Base-by-base conservation (phyloP, 495 filamentous ascomycete genomes). In the Annulohypoxylon stygium region DNA sequence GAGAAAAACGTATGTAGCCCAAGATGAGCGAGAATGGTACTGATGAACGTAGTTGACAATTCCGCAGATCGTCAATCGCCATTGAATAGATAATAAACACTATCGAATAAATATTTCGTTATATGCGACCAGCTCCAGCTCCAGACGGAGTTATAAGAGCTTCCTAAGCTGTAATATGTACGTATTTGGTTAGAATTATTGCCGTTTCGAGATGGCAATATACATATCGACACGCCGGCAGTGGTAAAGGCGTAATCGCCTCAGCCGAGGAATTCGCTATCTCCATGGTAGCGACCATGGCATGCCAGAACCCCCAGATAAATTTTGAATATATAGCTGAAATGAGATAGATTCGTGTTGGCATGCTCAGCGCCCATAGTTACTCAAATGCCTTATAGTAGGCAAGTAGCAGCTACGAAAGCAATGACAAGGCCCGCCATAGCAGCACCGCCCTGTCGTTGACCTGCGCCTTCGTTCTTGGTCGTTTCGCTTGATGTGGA, bases 391-490 rank as follows among this genome's bases (percentile, higher is more conserved):
- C 47, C 36, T 81, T 64, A 86, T 26, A 82, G 78, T 26, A 86
- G 71, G 41, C 80, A 83, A 41, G 80, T 78, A 4, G 83, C 83
- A 18, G 83, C 84, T 12, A 86, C 78, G 6, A 86, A 76, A 57
- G 84, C 84, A 14, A 86, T 81, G 26, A 86, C 77, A 30, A 86
- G 73, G 18, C 83, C 83, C 14, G 83, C 83, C 18, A 85, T 76
- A 50, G 84, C 83, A 33, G 82, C 76, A 11, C 81, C 80, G 16
- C 81, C 78, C 64, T 84, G 79, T 53, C 74, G 69, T 16, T 75
- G 75, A 0, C 75, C 79, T 7, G 74, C 79, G 18, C 76, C 83
- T 73, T 84, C 83, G 64, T 80, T 83, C 60, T 74, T 79, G 14
- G 50, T 73, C 39, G 73, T 41, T 6, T 79, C 71, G 5, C 55